phyloP scores from a whole-genome alignment of 805 yeast genomes.

The Saccharomycopsis oosterbeekiorum region DNA sequence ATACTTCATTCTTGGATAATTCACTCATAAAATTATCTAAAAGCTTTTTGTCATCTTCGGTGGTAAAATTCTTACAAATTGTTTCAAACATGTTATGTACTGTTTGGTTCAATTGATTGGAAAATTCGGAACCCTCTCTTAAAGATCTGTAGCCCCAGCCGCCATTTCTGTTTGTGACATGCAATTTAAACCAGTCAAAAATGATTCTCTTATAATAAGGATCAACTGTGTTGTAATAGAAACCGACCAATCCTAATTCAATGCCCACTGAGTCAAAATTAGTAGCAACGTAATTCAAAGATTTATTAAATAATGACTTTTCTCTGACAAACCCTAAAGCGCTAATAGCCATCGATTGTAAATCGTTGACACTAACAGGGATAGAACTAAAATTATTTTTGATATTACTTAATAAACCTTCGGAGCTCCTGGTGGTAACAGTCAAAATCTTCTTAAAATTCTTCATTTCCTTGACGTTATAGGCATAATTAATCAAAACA shows the following conservation, averaged over 20 bases:
- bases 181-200: conserved; percentile 49
- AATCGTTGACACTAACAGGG: conserved; percentile 30
- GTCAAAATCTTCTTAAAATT: conserved; percentile 54
- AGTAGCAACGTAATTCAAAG: conserved; percentile 46
- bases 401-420: conserved; percentile 10
- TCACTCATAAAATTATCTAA: conserved; percentile 5
- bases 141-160: conserved; percentile 40
- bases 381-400: conserved; percentile 23
- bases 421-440: conserved; percentile 22
- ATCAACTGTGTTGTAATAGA: conserved; percentile 29
- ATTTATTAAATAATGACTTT: conserved; percentile 35
- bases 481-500: conserved; percentile 34
- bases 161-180: conserved; percentile 30
- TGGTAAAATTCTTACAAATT: conserved; percentile 26
- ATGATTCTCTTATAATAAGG: conserved; percentile 22
- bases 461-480: conserved; percentile 29
- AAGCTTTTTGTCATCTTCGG: conserved; percentile 39
- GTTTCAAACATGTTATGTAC: conserved; percentile 33
- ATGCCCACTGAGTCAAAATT: conserved; percentile 47
- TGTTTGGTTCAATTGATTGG: conserved; percentile 38
- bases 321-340: conserved; percentile 42
- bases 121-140: conserved; percentile 35
- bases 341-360: conserved; percentile 48
- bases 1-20: not conserved
- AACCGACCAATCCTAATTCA: conserved; percentile 51